Base-by-base conservation (phyloP, 306 rosid genomes). In the Luffa aegyptiaca region DNA sequence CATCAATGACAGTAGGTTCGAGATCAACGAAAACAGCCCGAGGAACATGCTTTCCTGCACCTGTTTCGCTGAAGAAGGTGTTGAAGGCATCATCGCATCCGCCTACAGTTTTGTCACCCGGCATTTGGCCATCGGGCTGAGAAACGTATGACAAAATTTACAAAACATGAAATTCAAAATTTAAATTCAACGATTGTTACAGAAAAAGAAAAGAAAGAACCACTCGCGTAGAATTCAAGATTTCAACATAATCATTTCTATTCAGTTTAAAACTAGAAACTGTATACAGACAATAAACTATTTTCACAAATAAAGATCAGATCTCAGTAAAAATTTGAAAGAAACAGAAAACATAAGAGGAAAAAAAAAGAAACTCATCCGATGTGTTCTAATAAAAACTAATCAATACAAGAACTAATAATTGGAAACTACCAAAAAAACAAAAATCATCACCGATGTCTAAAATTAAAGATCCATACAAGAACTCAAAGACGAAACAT, bases 1-100 rank as follows among this genome's bases (percentile, higher is more conserved):
- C 98, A 79, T 93, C 98, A 9, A 93, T 93, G 20, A 93, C 98
- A 8, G 98, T 93, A 5, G 98, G 97, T 81, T 93, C 98, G 0
- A 93, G 98, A 80, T 93, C 98, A 0, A 93, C 95, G 82, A 93
- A 93, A 35, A 93, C 86, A 0, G 98, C 98, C 0, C 97, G 59
- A 26, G 77, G 59, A 26, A 73, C 77, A 48, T 73, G 59, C 44
- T 73, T 73, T 3, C 59, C 59, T 1, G 95, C 97, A 82, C 98
- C 97, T 3, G 98, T 93, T 84, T 93, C 98, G 3, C 98, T 93
- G 95, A 73, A 73, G 59, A 73, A 73, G 13, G 77, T 73, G 8
- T 73, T 31, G 59, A 73, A 73, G 8, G 77, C 98, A 82, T 93
- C 98, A 3, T 93, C 95, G 48, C 97, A 97, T 18, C 95, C 95